Conservation (phyloP, 768 basidiomycete species). For the Suillus subaureus region DNA sequence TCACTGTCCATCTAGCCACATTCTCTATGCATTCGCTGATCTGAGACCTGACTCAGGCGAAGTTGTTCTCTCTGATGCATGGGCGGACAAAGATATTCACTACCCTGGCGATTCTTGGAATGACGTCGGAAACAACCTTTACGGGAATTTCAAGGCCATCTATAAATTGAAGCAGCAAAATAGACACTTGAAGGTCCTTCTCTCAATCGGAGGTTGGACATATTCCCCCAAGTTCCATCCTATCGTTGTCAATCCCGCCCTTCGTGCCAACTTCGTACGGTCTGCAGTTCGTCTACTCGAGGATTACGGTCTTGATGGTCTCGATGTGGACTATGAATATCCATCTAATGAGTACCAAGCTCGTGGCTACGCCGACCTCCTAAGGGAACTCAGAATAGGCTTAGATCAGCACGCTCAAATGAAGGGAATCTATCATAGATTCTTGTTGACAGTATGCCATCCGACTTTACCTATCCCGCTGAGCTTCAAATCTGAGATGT, state of each 20-base stretch:
- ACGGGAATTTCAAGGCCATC: conserved; percentile 93
- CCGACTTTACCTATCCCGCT: not conserved
- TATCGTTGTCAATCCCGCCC: conserved; percentile 64
- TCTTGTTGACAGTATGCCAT: conserved; percentile 66
- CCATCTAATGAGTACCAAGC: conserved; percentile 81
- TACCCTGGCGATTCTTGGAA: conserved; percentile 96
- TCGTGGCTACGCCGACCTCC: conserved; percentile 77
- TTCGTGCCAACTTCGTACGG: conserved; percentile 77
- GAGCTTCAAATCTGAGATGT: conserved; percentile 11
- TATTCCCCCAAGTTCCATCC: conserved; percentile 88
- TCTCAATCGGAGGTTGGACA: conserved; percentile 96
- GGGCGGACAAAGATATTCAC: conserved; percentile 98
- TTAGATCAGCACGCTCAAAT: conserved; percentile 75
- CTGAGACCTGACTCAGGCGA: conserved; percentile 82
- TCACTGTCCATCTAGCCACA: conserved; percentile 54
- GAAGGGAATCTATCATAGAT: conserved; percentile 62
- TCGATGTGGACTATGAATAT: conserved; percentile 95
- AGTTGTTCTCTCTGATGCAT: conserved; percentile 84
- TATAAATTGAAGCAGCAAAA: conserved; percentile 88
- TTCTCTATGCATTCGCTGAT: conserved; percentile 94
- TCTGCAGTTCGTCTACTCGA: conserved; percentile 81
- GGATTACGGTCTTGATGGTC: conserved; percentile 90
- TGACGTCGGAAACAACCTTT: conserved; percentile 86
- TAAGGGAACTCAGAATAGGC: conserved; percentile 72
- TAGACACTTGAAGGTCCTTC: conserved; percentile 74